Conservation (phyloP, 2,329 filamentous ascomycete genomes). For the Pestalotiopsis fici region DNA sequence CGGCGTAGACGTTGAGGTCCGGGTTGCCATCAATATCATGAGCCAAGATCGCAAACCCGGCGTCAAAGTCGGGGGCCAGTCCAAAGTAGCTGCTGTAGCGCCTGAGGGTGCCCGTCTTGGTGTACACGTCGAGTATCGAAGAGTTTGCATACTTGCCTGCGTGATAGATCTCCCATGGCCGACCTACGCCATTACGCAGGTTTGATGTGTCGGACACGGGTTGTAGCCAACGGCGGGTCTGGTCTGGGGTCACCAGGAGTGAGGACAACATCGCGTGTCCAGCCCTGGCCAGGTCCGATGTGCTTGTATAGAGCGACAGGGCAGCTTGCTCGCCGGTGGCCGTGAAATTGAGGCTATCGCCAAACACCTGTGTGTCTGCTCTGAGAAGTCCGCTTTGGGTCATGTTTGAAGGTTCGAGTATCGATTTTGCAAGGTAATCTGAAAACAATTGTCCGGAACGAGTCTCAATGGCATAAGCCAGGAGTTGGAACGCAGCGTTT, state of each 20-base stretch:
- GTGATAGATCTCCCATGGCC: constrained; percentile 34
- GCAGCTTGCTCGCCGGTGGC: constrained; percentile 19
- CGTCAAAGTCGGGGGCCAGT: constrained; percentile 21
- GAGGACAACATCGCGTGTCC: constrained; percentile 24
- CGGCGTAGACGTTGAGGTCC: constrained; percentile 34
- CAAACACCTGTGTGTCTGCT: constrained; percentile 9
- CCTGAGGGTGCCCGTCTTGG: constrained; percentile 26
- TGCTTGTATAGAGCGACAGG: constrained; percentile 18
- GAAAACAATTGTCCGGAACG: not conserved
- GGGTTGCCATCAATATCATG: constrained; percentile 27
- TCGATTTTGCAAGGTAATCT: constrained; percentile 3
- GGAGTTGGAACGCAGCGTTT: constrained; percentile 24
- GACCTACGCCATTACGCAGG: constrained; percentile 32
- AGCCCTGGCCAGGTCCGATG: constrained; percentile 19
- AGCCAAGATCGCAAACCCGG: constrained; percentile 30
- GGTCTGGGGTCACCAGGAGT: constrained; percentile 15
- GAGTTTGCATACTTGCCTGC: constrained; percentile 20
- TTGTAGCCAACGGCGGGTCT: constrained; percentile 32
- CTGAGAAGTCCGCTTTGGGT: constrained; percentile 13
- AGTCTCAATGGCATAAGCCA: constrained; percentile 20
- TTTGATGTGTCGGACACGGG: constrained; percentile 30
- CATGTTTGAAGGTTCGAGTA: constrained; percentile 20
- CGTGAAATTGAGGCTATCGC: constrained; percentile 12
- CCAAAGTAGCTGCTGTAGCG: constrained; percentile 29
- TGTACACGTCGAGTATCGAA: constrained; percentile 25